Percentiles rank a stretch among this genome's conserved stretches.
Conservation (phyloP, 106 monocot genomes). For the Apostasia ramifera region DNA sequence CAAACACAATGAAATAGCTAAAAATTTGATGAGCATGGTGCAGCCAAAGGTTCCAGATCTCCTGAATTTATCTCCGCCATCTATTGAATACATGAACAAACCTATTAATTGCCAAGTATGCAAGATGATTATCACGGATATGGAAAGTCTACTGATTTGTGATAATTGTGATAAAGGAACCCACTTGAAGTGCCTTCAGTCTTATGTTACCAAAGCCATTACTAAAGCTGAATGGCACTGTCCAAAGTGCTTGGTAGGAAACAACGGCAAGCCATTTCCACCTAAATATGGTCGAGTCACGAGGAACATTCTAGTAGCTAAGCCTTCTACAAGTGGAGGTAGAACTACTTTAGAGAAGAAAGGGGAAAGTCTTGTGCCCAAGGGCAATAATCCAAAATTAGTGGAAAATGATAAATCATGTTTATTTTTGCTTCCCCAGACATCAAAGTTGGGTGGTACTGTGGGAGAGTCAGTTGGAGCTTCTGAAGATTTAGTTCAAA, state of each 20-base stretch:
- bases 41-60: slow-evolving; percentile 45
- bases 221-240: slow-evolving; percentile 93
- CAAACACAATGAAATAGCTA: slow-evolving; percentile 67
- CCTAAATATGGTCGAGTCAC: slow-evolving; percentile 99
- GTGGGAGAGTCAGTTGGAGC: slow-evolving; percentile 7
- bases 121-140: slow-evolving; percentile 55
- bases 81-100: slow-evolving; percentile 65
- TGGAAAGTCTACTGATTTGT: slow-evolving; percentile 85
- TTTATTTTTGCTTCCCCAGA: slow-evolving; percentile 9
- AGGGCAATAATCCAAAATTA: slow-evolving; percentile 36
- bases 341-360: slow-evolving; percentile 34
- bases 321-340: slow-evolving; percentile 27
- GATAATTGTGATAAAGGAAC: slow-evolving; percentile 92
- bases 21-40: slow-evolving; percentile 56
- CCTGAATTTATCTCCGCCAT: slow-evolving; percentile 57
- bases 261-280: slow-evolving; percentile 76
- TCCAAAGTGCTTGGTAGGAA: slow-evolving; percentile 62
- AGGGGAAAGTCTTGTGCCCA: slow-evolving; percentile 29
- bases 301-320: slow-evolving; percentile 31
- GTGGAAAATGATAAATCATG: slow-evolving; percentile 25
- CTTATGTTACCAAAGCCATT: slow-evolving; percentile 46
- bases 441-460: slow-evolving; percentile 8
- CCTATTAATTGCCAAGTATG: slow-evolving; percentile 64
- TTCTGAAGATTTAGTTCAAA: slow-evolving; percentile 2
- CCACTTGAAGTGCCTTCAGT: slow-evolving; percentile 78